These are phyloP conservation scores for Epithele typhae DNA, from an alignment of 768 basidiomycete genomes.

Conservation along the genomic window DNA sequence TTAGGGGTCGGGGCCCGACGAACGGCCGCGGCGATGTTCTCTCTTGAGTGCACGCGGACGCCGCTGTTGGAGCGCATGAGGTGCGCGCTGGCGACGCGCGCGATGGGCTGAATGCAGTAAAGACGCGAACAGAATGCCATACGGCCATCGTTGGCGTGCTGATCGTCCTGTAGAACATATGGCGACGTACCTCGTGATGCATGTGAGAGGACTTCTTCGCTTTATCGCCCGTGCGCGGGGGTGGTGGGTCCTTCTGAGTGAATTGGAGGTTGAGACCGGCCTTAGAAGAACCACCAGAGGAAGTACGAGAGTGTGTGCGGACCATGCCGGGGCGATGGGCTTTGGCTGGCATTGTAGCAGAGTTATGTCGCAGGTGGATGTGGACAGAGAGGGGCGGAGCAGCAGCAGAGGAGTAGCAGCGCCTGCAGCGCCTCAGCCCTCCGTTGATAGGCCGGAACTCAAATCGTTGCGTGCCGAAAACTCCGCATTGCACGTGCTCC, in stretches of 20 bases:
- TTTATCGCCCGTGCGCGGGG: slow-evolving; percentile 45
- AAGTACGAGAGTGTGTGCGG: slow-evolving; percentile 61
- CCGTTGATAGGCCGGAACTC: slow-evolving; percentile 3
- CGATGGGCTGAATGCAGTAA: slow-evolving; percentile 13
- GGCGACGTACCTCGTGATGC: slow-evolving; percentile 41
- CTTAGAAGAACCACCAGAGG: slow-evolving; percentile 52
- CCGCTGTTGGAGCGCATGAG: slow-evolving; percentile 21
- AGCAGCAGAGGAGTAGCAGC: neutral
- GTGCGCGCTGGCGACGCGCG: slow-evolving; percentile 19
- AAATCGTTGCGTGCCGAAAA: neutral
- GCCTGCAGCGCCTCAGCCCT: neutral
- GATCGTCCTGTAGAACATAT: slow-evolving; percentile 4
- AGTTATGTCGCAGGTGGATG: no score
- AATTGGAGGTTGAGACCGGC: slow-evolving; percentile 58
- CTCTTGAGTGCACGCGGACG: slow-evolving; percentile 22
- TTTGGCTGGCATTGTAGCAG: slow-evolving; percentile 53
- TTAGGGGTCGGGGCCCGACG: slow-evolving; percentile 20
- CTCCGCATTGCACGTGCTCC: slow-evolving; percentile 1
- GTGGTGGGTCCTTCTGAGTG: slow-evolving; percentile 56
- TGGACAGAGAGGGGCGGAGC: slow-evolving; percentile 12
- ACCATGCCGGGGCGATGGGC: slow-evolving; percentile 45
- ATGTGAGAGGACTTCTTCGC: slow-evolving; percentile 41
- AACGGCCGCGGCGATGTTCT: slow-evolving; percentile 18
- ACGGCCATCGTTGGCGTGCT: slow-evolving; percentile 4
- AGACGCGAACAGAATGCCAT: neutral